These are phyloP conservation scores for Apiotrichum gamsii DNA, from an alignment of 1,284 basidiomycete species.

Conservation along the genomic window DNA sequence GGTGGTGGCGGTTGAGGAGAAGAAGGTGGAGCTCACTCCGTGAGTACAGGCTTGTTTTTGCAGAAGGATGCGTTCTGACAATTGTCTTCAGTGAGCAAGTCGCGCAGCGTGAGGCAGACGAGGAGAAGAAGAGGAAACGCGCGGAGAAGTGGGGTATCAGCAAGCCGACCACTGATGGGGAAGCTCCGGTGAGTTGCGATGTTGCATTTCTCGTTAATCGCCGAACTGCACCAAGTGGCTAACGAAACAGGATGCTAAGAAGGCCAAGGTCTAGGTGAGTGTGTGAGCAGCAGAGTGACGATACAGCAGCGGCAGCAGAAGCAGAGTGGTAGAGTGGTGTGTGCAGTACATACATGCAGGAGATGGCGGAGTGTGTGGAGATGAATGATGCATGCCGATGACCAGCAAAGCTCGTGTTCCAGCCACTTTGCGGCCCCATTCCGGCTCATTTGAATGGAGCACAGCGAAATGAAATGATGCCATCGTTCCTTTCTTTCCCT, in stretches of 20 bases:
- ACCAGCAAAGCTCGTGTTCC: too few species aligned
- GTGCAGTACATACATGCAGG: too few species aligned
- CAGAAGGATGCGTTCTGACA: constrained; percentile 5
- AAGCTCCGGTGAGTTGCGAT: constrained; percentile 31
- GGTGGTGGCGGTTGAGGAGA: constrained; percentile 6
- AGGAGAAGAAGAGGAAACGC: constrained; percentile 50
- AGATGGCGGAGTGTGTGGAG: too few species aligned
- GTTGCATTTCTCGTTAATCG: too few species aligned
- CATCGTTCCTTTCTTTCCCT: too few species aligned
- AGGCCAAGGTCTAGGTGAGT: constrained; percentile 43
- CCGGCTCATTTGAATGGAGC: too few species aligned
- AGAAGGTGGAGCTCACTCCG: constrained; percentile 32
- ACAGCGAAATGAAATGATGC: too few species aligned
- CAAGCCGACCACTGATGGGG: constrained; percentile 7
- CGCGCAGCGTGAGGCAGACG: constrained; percentile 37
- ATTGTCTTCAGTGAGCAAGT: constrained; percentile 33
- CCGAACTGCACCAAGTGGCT: neutral
- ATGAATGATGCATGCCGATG: too few species aligned
- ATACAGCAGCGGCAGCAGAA: too few species aligned
- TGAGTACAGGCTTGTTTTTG: constrained; percentile 14
- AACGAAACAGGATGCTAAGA: constrained; percentile 37
- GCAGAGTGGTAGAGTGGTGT: too few species aligned
- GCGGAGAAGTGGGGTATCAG: constrained; percentile 45
- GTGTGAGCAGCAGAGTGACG: too few species aligned
- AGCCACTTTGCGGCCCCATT: too few species aligned